Conservation (phyloP, 2,329 filamentous ascomycete genomes). For the Monilinia fructicola region DNA sequence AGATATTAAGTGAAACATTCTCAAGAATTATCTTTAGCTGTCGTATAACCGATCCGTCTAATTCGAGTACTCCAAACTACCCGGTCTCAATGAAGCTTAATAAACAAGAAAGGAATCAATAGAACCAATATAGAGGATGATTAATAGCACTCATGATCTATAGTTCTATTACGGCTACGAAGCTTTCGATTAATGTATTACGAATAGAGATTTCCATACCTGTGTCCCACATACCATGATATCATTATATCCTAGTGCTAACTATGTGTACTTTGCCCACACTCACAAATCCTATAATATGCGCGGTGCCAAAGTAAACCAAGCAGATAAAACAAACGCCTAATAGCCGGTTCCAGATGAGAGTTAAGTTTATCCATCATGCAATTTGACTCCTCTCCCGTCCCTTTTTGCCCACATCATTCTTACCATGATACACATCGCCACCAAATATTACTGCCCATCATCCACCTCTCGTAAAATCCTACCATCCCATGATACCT, state of each 20-base stretch:
- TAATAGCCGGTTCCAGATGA: background rate
- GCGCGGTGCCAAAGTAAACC: background rate
- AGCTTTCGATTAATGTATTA: background rate
- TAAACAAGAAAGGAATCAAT: too few species aligned
- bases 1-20: too few species aligned
- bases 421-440: background rate
- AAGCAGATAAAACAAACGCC: background rate
- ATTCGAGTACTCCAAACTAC: too few species aligned
- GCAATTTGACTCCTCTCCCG: background rate
- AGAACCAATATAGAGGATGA: too few species aligned
- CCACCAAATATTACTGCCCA: background rate
- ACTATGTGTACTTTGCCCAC: background rate
- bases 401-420: background rate
- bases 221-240: background rate
- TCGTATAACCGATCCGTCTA: too few species aligned
- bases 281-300: background rate
- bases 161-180: too few species aligned
- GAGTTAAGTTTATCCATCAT: slow-evolving; percentile 1
- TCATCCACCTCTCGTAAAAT: too few species aligned
- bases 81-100: too few species aligned
- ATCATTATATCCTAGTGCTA: background rate
- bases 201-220: background rate
- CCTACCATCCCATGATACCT: slow-evolving; percentile 14
- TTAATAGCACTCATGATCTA: too few species aligned
- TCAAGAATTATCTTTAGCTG: too few species aligned